Evolutionary conservation across 257 asterid genomes (phyloP).

Genomic region (Plantago major): DNA sequence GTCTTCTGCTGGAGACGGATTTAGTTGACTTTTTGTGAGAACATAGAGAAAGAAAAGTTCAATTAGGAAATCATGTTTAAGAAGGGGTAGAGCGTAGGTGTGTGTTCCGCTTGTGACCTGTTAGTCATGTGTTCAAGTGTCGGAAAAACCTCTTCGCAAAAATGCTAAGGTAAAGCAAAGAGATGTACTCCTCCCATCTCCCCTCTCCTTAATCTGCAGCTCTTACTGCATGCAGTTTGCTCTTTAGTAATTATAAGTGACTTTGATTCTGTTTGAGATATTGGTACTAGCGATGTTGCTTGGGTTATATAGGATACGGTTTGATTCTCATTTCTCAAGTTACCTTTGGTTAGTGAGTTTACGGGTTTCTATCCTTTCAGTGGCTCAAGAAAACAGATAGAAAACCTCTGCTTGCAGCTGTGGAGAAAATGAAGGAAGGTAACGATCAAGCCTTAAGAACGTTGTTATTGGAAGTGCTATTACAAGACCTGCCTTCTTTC

Average conservation of each 20-base stretch:
- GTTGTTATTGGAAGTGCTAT: neutral
- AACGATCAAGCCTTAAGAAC: neutral
- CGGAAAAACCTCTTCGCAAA: no score
- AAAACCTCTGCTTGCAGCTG: slow-evolving; percentile 60
- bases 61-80: no score
- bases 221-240: no score
- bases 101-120: no score
- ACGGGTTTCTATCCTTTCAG: slow-evolving; percentile 36
- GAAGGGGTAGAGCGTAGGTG: no score
- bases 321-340: no score
- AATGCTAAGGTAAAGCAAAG: no score
- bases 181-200: no score
- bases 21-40: slow-evolving; percentile 4
- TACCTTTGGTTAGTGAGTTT: slow-evolving; percentile 5
- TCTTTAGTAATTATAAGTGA: no score
- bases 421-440: slow-evolving; percentile 49
- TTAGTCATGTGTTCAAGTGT: no score
- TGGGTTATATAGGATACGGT: no score
- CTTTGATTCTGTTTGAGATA: neutral
- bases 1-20: neutral
- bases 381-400: slow-evolving; percentile 74
- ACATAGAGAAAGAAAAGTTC: neutral
- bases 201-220: no score
- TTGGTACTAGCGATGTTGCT: neutral
- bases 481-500: slow-evolving; percentile 14